Base-by-base conservation (phyloP, 495 filamentous ascomycete genomes). In the Hyphodiscus hymeniophilus region DNA sequence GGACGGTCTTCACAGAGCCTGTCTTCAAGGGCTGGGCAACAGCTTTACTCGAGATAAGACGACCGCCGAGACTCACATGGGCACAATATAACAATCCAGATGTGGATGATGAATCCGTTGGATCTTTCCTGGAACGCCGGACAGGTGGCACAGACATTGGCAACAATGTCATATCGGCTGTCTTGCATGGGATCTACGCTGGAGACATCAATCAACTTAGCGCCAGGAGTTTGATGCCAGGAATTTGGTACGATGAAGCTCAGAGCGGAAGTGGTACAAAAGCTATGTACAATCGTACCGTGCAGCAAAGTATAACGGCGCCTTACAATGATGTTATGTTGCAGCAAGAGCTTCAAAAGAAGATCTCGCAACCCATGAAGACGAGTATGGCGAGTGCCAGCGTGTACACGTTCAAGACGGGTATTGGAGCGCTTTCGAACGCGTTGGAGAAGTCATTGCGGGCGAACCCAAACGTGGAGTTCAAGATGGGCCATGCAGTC, bases 111-210 rank as follows among this genome's bases (percentile, higher is more conserved):
- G 80, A 89, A 55, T 88, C 86, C 8, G 64, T 95, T 21, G 83
- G 77, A 4, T 68, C 75, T 0, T 95, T 86, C 58, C 66, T 89
- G 17, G 61, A 66, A 2, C 69, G 81, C 15, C 61, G 79, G 12
- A 64, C 84, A 24, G 71, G 75, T 26, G 62, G 69, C 8, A 56
- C 58, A 10, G 59, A 71, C 2, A 32, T 87, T 5, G 82, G 82
- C 23, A 69, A 95, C 32, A 94, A 94, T 53, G 20, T 96, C 1
- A 60, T 82, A 2, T 94, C 87, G 3, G 85, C 81, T 22, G 63
- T 88, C n/a, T 61, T 84, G 20, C 92, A 96, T 66, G 94, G 94
- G 10, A 87, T 97, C 15, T 94, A 90, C 57, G 94, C 89, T n/a
- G 94, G 94, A 36, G 85, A 96, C 67, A 79, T 94, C 32, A 77